A percentile compares a stretch with the other conserved stretches of the same genome.
Evolutionary conservation across 768 basidiomycete species (phyloP).

Genomic region (Tulasnella sp.): DNA sequence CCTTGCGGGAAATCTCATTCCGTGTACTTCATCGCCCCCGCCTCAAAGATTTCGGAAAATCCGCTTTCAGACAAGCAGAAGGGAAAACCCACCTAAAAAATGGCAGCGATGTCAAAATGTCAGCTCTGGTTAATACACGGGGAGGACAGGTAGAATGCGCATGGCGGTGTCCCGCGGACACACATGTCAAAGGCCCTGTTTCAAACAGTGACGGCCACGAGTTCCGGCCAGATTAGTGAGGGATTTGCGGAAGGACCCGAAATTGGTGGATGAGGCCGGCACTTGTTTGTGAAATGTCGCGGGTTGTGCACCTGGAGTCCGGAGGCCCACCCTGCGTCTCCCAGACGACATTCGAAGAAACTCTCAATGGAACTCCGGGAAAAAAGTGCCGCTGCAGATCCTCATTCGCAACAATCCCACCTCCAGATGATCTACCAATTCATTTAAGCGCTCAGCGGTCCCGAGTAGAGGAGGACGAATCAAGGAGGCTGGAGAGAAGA

Average conservation of each 20-base stretch:
- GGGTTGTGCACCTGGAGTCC: background rate
- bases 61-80: background rate
- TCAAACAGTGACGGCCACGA: background rate
- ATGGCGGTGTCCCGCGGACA: background rate
- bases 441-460: conserved; percentile 53
- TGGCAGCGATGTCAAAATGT: background rate
- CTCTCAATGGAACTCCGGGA: background rate
- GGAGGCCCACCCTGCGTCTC: conserved; percentile 16
- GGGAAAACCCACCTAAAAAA: background rate
- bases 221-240: background rate
- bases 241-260: conserved; percentile 14
- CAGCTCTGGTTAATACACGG: background rate
- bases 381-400: background rate
- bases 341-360: conserved; percentile 4
- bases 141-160: background rate
- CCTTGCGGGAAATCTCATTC: conserved; percentile 17
- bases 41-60: background rate
- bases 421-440: background rate
- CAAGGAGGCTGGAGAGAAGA: background rate
- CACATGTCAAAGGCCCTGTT: conserved; percentile 15
- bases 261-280: background rate
- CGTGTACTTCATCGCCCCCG: background rate
- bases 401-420: background rate
- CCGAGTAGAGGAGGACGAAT: background rate
- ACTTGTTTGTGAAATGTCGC: background rate